These are phyloP conservation scores for Corchorus capsularis DNA, from an alignment of 345 rosid species.

Conservation along the genomic window DNA sequence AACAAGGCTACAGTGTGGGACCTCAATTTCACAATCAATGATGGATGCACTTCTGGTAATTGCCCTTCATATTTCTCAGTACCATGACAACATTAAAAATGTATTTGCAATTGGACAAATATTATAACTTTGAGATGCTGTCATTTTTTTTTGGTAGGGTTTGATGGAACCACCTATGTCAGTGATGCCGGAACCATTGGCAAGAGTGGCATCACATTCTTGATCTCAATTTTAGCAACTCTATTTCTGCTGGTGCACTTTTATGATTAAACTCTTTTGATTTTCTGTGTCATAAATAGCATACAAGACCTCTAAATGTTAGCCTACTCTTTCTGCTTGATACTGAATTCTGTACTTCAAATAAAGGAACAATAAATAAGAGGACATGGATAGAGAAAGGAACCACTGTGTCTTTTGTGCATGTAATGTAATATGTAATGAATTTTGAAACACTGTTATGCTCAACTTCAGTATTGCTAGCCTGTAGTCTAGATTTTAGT, in stretches of 20 bases:
- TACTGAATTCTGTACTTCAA: background rate
- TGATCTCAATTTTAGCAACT: conserved; percentile 1
- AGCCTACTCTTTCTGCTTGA: background rate
- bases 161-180: conserved; percentile 11
- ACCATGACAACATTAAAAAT: background rate
- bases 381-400: background rate
- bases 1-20: conserved; percentile 21
- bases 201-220: background rate
- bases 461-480: background rate
- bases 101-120: background rate
- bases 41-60: conserved; percentile 22
- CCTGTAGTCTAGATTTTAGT: background rate
- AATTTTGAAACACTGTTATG: background rate
- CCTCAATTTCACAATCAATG: conserved; percentile 10
- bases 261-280: background rate
- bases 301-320: background rate
- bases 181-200: conserved; percentile 10
- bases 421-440: background rate
- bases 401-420: background rate
- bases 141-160: conserved; percentile 11
- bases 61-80: background rate
- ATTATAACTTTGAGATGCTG: background rate
- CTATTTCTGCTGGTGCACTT: background rate
- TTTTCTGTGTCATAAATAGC: background rate
- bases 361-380: background rate